phyloP scores from a whole-genome alignment of 2,329 filamentous ascomycete genomes.

The Fusarium staphyleae region DNA sequence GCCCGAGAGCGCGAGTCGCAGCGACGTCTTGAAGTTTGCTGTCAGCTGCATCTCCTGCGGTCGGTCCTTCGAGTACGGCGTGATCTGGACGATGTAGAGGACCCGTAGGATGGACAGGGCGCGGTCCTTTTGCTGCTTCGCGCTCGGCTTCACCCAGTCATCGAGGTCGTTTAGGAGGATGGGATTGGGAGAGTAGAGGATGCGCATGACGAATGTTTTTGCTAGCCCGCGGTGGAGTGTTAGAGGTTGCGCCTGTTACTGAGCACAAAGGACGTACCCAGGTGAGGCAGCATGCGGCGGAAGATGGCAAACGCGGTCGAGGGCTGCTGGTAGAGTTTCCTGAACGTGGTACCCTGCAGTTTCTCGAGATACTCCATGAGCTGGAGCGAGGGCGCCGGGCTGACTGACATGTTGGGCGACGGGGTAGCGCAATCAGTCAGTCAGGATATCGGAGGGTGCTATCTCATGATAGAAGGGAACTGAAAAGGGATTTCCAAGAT shows the following conservation, averaged over 20 bases:
- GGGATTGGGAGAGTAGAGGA: conserved; percentile 87
- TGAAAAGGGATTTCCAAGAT: background rate
- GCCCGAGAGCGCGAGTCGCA: conserved; percentile 87
- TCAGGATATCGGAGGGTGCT: conserved; percentile 32
- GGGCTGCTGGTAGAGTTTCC: conserved; percentile 92
- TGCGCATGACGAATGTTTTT: conserved; percentile 94
- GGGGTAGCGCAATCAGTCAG: conserved; percentile 39
- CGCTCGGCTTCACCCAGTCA: conserved; percentile 77
- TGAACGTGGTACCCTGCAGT: conserved; percentile 87
- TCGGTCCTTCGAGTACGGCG: conserved; percentile 64
- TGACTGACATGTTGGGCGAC: conserved; percentile 55
- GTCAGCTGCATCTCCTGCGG: conserved; percentile 78
- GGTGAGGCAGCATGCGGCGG: conserved; percentile 91
- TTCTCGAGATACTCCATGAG: conserved; percentile 92
- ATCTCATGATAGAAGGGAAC: conserved; percentile 36
- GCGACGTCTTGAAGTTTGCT: conserved; percentile 80
- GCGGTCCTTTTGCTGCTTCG: conserved; percentile 75
- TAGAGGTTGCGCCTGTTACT: conserved; percentile 3
- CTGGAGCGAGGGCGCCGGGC: conserved; percentile 59
- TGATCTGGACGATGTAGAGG: conserved; percentile 83
- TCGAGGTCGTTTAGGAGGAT: conserved; percentile 84
- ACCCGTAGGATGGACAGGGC: conserved; percentile 81
- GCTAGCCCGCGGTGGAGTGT: conserved; percentile 56
- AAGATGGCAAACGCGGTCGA: conserved; percentile 96
- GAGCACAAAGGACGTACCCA: conserved; percentile 63